These are phyloP conservation scores for Byssochlamys sp. DNA, from an alignment of 2,329 filamentous ascomycete genomes.

Conservation along the genomic window DNA sequence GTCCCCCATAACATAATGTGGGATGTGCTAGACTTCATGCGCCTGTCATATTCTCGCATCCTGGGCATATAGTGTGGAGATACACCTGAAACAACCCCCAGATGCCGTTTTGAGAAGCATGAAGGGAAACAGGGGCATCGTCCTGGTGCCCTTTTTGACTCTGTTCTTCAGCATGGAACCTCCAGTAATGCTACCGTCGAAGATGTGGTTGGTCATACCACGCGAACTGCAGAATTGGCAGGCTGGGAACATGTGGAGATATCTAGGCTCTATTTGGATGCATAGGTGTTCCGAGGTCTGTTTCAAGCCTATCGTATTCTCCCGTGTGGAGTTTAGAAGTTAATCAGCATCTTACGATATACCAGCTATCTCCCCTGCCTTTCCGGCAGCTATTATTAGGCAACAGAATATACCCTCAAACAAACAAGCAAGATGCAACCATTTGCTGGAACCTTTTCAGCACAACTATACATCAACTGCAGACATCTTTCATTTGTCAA, in stretches of 20 bases:
- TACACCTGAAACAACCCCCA: constrained; percentile 9
- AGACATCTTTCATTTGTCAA: not conserved
- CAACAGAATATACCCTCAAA: not conserved
- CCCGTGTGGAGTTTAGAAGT: not conserved
- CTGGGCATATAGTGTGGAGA: constrained; percentile 5
- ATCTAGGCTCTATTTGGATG: constrained; percentile 6
- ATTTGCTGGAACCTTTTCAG: not conserved
- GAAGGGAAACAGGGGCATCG: constrained; percentile 11
- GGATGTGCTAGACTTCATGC: constrained; percentile 12
- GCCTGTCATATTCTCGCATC: constrained; percentile 18
- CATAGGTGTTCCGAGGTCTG: too few relatives aligned
- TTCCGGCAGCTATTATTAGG: not conserved
- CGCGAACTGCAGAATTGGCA: constrained; percentile 4
- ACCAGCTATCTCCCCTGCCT: not conserved
- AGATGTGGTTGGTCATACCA: constrained; percentile 21
- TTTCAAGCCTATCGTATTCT: not conserved
- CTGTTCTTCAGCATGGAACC: constrained; percentile 10
- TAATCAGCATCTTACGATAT: not conserved
- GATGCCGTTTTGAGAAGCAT: constrained; percentile 13
- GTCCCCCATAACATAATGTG: constrained; percentile 15
- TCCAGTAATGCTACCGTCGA: constrained; percentile 21
- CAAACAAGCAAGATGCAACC: not conserved
- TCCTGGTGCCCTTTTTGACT: constrained; percentile 16
- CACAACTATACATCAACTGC: not conserved
- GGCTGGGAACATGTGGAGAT: constrained; percentile 7